Conservation (phyloP, 2,329 filamentous ascomycete species). For the Onygenales sp. region DNA sequence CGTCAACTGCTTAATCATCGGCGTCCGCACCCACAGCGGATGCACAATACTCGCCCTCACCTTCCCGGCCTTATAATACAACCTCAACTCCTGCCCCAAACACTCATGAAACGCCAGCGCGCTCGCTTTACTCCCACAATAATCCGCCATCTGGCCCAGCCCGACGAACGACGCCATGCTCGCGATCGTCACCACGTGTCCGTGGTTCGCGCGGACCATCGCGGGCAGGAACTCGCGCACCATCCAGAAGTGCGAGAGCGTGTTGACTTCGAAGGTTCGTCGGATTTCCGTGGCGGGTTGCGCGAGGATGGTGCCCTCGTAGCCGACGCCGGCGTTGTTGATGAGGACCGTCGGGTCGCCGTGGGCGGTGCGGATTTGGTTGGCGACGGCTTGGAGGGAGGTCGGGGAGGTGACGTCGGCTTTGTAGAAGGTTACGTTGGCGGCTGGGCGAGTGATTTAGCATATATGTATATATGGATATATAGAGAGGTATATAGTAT, state of each 20-base stretch:
- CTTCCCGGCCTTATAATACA: conserved; percentile 26
- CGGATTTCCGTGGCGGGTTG: conserved; percentile 35
- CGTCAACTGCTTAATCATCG: conserved; percentile 32
- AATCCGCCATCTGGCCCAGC: conserved; percentile 42
- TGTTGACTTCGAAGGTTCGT: conserved; percentile 44
- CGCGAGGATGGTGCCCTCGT: conserved; percentile 39
- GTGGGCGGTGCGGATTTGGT: conserved; percentile 28
- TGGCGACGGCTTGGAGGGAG: conserved; percentile 24
- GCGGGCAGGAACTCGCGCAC: conserved; percentile 43
- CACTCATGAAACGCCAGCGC: conserved; percentile 47
- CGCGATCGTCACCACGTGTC: conserved; percentile 49
- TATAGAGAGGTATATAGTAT: neutral
- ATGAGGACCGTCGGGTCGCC: conserved; percentile 39
- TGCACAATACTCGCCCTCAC: conserved; percentile 29
- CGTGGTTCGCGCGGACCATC: conserved; percentile 43
- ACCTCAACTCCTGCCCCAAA: conserved; percentile 27
- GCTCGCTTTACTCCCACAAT: conserved; percentile 43
- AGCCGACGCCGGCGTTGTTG: conserved; percentile 43
- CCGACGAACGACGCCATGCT: conserved; percentile 43
- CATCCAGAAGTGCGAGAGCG: conserved; percentile 41
- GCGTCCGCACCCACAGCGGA: conserved; percentile 41
- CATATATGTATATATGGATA: neutral
- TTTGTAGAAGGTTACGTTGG: conserved; percentile 28
- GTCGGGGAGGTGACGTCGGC: conserved; percentile 27
- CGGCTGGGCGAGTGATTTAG: conserved; percentile 10